A percentile compares a stretch with the other conserved stretches of the same genome.
phyloP scores from a whole-genome alignment of 306 rosid genomes.

The Quercus agrifolia region DNA sequence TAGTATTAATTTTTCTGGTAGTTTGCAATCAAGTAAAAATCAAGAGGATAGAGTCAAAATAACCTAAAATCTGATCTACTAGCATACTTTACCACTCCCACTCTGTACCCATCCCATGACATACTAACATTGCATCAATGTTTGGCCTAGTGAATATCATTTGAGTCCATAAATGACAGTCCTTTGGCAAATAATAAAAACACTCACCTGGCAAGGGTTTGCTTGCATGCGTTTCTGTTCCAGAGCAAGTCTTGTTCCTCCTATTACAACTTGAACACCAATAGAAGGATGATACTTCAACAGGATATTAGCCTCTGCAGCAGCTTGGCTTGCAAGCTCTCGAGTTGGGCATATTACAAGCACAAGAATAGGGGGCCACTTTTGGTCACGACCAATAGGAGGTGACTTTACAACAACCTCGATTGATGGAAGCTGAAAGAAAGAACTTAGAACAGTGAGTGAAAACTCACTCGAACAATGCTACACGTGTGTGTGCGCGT shows the following conservation, averaged over 20 bases:
- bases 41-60: neutral
- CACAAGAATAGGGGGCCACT: constrained; percentile 75
- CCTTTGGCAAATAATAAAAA: constrained; percentile 15
- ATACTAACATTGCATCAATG: neutral
- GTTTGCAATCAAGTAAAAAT: neutral
- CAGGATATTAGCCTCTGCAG: constrained; percentile 74
- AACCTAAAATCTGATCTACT: neutral
- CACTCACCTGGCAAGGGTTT: constrained; percentile 83
- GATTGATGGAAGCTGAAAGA: constrained; percentile 90
- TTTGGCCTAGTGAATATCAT: neutral
- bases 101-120: neutral
- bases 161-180: neutral
- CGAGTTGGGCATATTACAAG: constrained; percentile 96
- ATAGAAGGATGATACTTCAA: constrained; percentile 80
- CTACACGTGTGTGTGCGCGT: too few species aligned
- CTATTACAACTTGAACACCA: constrained; percentile 95
- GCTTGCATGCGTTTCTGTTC: constrained; percentile 94
- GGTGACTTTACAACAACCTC: constrained; percentile 73
- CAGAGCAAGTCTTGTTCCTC: constrained; percentile 80
- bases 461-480: constrained; percentile 11
- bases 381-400: constrained; percentile 54
- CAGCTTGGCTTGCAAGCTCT: constrained; percentile 94
- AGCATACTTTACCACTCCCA: neutral
- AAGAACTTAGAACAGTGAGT: constrained; percentile 24
- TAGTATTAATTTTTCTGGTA: constrained; percentile 2